phyloP scores from a whole-genome alignment of 768 basidiomycete species.

The Suillus paluster region DNA sequence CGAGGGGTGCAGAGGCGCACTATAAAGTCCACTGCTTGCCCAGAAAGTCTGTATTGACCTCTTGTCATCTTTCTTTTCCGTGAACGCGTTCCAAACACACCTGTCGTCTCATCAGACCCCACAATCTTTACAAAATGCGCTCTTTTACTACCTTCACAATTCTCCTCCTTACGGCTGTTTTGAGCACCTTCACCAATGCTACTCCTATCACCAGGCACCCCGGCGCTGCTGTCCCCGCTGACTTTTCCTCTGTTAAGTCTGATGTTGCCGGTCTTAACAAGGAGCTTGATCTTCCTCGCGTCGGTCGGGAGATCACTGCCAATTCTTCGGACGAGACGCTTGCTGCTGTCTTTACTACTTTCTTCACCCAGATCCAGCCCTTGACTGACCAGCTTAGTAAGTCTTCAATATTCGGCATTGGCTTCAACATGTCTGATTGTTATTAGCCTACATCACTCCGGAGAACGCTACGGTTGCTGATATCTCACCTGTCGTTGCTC shows the following conservation, averaged over 20 bases:
- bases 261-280: too few species aligned
- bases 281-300: not conserved
- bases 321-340: constrained; percentile 14
- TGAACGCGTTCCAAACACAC: constrained; percentile 14
- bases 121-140: constrained; percentile 43
- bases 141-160: constrained; percentile 33
- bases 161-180: constrained; percentile 31
- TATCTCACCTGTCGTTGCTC: constrained; percentile 23
- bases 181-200: constrained; percentile 32
- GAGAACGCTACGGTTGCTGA: constrained; percentile 26
- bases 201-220: constrained; percentile 25
- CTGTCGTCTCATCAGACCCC: constrained; percentile 27
- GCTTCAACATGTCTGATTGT: constrained; percentile 4
- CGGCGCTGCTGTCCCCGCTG: too few species aligned
- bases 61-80: constrained; percentile 19
- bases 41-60: constrained; percentile 19
- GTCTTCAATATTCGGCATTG: constrained; percentile 6
- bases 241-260: constrained; percentile 13
- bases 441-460: constrained; percentile 20
- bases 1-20: too few species aligned
- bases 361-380: constrained; percentile 21
- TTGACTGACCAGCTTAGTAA: constrained; percentile 29
- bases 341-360: constrained; percentile 29
- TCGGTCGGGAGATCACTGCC: not conserved
- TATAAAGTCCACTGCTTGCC: constrained; percentile 22